phyloP scores from a whole-genome alignment of 352 stramenopile genomes.

The Stramenopiles sp. region DNA sequence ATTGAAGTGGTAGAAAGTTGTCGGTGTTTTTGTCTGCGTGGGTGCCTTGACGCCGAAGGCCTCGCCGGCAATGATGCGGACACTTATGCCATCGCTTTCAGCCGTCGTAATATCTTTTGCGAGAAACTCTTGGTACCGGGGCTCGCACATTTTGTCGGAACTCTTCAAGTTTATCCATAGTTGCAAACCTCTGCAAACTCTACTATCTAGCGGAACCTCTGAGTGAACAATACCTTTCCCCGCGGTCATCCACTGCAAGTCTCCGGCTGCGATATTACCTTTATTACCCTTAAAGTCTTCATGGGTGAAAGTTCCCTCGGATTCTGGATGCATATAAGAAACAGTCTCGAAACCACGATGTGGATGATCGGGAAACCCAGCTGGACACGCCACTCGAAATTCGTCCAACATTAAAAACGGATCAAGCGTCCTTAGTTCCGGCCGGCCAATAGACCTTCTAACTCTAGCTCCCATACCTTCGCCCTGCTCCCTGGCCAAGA shows the following conservation, averaged over 20 bases:
- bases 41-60: constrained; percentile 31
- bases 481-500: not conserved
- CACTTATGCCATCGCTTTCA: constrained; percentile 29
- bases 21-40: constrained; percentile 31
- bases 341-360: constrained; percentile 73
- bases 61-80: constrained; percentile 35
- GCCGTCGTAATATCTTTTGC: constrained; percentile 25
- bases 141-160: constrained; percentile 33
- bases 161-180: constrained; percentile 37
- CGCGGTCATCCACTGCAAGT: constrained; percentile 37
- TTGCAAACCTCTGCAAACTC: constrained; percentile 31
- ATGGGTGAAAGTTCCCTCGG: constrained; percentile 52
- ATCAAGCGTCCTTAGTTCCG: constrained; percentile 22
- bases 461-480: not conserved
- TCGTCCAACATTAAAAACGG: constrained; percentile 42
- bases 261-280: constrained; percentile 35
- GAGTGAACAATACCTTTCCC: constrained; percentile 34
- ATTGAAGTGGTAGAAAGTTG: constrained; percentile 38
- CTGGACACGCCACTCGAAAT: constrained; percentile 34
- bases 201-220: constrained; percentile 29
- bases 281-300: constrained; percentile 49
- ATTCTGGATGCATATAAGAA: constrained; percentile 53
- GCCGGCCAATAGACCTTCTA: not conserved
- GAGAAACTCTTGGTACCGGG: constrained; percentile 31
- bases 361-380: constrained; percentile 64